These are phyloP conservation scores for Albifimbria verrucaria DNA, from an alignment of 2,329 filamentous ascomycete species.

Conservation along the genomic window DNA sequence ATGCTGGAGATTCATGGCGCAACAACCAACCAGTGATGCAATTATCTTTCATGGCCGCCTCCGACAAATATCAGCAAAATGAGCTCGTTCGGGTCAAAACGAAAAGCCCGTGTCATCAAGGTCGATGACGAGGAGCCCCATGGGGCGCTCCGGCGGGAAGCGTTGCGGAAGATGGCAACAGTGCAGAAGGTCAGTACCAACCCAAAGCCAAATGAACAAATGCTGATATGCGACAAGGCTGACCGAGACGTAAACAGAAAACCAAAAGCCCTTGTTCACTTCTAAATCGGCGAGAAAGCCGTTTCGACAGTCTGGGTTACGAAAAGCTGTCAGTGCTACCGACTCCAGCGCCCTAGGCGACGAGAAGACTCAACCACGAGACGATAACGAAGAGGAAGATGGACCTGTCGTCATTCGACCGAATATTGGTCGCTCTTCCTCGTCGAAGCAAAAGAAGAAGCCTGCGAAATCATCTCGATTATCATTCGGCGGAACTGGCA, in stretches of 20 bases:
- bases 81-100: slow-evolving; percentile 54
- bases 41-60: slow-evolving; percentile 11
- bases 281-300: slow-evolving; percentile 48
- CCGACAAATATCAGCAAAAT: slow-evolving; percentile 32
- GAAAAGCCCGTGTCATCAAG: slow-evolving; percentile 76
- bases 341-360: slow-evolving; percentile 29
- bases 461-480: slow-evolving; percentile 55
- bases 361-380: slow-evolving; percentile 17
- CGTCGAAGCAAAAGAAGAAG: slow-evolving; percentile 65
- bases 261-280: slow-evolving; percentile 34
- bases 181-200: slow-evolving; percentile 34
- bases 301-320: slow-evolving; percentile 55
- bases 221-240: slow-evolving; percentile 34
- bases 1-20: slow-evolving; percentile 23
- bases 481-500: slow-evolving; percentile 67
- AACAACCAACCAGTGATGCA: slow-evolving; percentile 3
- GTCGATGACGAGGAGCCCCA: slow-evolving; percentile 62
- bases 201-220: slow-evolving; percentile 15
- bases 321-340: slow-evolving; percentile 50
- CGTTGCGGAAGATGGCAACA: slow-evolving; percentile 18
- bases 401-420: slow-evolving; percentile 49
- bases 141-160: slow-evolving; percentile 9
- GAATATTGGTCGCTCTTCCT: slow-evolving; percentile 41
- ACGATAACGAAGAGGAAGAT: slow-evolving; percentile 40
- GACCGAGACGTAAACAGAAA: slow-evolving; percentile 26